phyloP scores from a whole-genome alignment of 352 stramenopile species.

The Pythium phragmiticola region DNA sequence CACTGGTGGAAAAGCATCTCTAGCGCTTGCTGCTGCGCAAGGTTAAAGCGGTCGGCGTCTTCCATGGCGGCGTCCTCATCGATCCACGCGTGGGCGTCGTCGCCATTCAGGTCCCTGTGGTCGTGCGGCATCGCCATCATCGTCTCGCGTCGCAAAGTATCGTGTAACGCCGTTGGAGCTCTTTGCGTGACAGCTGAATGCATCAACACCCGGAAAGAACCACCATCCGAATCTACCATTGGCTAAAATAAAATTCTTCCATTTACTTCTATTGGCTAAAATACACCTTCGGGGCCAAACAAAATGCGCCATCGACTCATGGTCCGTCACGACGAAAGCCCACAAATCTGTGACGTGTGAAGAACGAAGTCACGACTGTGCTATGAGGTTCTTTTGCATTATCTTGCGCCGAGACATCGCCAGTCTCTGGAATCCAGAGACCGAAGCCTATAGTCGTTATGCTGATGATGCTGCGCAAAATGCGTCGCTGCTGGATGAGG shows the following conservation, averaged over 20 bases:
- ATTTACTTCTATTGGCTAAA: not conserved
- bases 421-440: too few relatives aligned
- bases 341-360: conserved; percentile 1
- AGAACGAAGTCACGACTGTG: not conserved
- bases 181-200: not conserved
- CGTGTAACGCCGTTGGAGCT: not conserved
- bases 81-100: not conserved
- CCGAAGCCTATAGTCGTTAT: too few relatives aligned
- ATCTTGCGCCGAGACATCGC: not conserved
- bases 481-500: too few relatives aligned
- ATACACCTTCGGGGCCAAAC: not conserved
- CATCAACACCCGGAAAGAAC: not conserved
- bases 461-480: too few relatives aligned
- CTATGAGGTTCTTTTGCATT: not conserved
- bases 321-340: not conserved
- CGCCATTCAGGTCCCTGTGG: not conserved
- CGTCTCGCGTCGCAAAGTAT: not conserved
- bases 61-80: not conserved
- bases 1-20: conserved; percentile 34
- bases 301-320: conserved; percentile 1
- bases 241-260: not conserved
- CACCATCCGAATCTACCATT: not conserved
- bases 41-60: conserved; percentile 19
- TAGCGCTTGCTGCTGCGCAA: conserved; percentile 28
- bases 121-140: conserved; percentile 16